Evolutionary conservation across 2,329 filamentous ascomycete genomes (phyloP).

Genomic region (Fusarium guadeloupense): DNA sequence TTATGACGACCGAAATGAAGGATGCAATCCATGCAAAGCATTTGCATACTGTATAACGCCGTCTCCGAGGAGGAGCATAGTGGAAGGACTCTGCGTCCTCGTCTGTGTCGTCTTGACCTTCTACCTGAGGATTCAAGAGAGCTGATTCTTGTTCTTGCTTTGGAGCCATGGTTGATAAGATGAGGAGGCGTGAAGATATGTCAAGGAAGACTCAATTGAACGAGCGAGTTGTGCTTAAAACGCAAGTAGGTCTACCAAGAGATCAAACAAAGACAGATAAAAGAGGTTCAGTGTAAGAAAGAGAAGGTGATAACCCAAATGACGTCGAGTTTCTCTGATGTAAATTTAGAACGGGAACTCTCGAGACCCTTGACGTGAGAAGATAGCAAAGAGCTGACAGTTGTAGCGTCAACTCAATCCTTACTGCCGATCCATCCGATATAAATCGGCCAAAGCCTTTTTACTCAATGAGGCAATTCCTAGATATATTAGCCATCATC

Average conservation of each 20-base stretch:
- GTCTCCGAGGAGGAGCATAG: slow-evolving; percentile 23
- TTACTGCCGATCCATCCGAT: slow-evolving; percentile 9
- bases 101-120: slow-evolving; percentile 27
- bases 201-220: background rate
- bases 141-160: slow-evolving; percentile 37
- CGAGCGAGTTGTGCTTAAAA: background rate
- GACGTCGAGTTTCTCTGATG: background rate
- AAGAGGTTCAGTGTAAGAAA: background rate
- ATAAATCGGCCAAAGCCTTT: slow-evolving; percentile 10
- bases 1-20: slow-evolving; percentile 11
- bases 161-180: slow-evolving; percentile 22
- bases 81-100: slow-evolving; percentile 31
- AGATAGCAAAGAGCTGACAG: slow-evolving; percentile 12
- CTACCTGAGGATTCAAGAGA: slow-evolving; percentile 22
- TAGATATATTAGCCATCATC: slow-evolving; percentile 5
- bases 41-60: slow-evolving; percentile 24
- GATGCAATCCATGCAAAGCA: slow-evolving; percentile 19
- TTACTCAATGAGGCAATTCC: slow-evolving; percentile 16
- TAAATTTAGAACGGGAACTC: slow-evolving; percentile 13
- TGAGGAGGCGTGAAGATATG: background rate
- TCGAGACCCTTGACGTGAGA: slow-evolving; percentile 9
- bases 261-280: background rate
- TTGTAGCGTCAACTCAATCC: slow-evolving; percentile 13
- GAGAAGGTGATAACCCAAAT: background rate
- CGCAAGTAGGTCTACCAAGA: background rate